Evolutionary conservation across 139 green algal genomes (phyloP), one percentile per base, ranked within the genome.

Genomic region (Tetratostichococcus sp.): DNA sequence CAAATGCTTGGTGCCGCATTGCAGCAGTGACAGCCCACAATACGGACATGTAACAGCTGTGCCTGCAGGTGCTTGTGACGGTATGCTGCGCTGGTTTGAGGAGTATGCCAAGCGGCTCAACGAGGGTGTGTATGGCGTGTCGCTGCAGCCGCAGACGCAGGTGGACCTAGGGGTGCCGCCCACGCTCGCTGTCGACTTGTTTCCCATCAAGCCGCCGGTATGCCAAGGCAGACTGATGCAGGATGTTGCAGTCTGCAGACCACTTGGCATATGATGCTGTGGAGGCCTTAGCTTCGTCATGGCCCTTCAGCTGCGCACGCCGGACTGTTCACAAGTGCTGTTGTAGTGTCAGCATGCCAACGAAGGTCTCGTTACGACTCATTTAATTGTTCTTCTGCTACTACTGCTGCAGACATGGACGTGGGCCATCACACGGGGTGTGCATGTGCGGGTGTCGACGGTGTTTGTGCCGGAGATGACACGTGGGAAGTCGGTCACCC

Each of bases 391-490:
- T n/a, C n/a, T n/a, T n/a, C n/a, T n/a, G n/a, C n/a, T 50, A 21
- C 8, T 50, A 11, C 39, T 50, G 11, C 39, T 62, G 14, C 50
- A 62, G 50, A 62, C 50, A 17, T 62, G 50, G 50, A 62, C 50
- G 14, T 62, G 50, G 58, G 82, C 77, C 4, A 67, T 94, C 30
- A 94, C 89, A 22, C 75, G 75, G 4, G 83, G 86, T 17, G 86
- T 94, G 66, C 74, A 83, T 16, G 83, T 92, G 30, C 39, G 68
- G 0, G 80, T 75, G 25, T 82, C 69, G 26, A 67, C 83, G 4
- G 50, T 93, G 50, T 92, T 86, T 62, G 78, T 86, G 11, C 82
- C 86, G 22, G 87, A 92, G 79, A 35, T 75, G 25, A 81, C 69
- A 0, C 67, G 72, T 35, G n/a, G 72, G 4, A 69, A 35, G 2